phyloP scores from a whole-genome alignment of 2,329 filamentous ascomycete species.

The Colletotrichum siamense region DNA sequence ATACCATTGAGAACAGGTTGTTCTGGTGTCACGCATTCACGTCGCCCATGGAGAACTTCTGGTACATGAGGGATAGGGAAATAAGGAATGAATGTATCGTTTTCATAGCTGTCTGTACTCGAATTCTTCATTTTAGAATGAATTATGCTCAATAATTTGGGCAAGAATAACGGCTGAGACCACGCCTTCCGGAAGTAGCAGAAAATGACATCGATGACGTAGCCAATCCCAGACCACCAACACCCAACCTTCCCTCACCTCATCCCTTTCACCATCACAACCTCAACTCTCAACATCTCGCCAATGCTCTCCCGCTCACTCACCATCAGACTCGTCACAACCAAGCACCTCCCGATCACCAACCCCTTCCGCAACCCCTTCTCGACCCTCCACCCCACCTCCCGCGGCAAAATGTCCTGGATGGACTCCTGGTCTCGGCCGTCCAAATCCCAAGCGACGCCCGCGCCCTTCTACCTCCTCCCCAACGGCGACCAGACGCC shows the following conservation, averaged over 20 bases:
- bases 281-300: background rate
- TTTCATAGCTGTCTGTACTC: too few species aligned
- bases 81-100: background rate
- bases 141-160: background rate
- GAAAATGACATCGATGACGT: slow-evolving; percentile 20
- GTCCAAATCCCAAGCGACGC: slow-evolving; percentile 44
- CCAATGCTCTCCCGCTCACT: background rate
- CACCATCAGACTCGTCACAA: background rate
- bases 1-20: background rate
- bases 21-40: background rate
- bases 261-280: background rate
- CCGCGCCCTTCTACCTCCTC: slow-evolving; percentile 60
- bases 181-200: background rate
- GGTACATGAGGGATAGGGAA: accelerated
- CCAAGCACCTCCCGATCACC: background rate
- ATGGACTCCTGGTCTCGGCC: slow-evolving; percentile 48
- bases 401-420: slow-evolving; percentile 41
- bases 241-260: background rate
- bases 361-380: background rate
- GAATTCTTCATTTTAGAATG: background rate
- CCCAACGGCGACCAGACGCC: slow-evolving; percentile 50
- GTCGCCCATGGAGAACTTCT: background rate
- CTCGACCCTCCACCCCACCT: background rate
- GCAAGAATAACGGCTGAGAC: background rate
- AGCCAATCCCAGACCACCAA: background rate